Evolutionary conservation across 2,329 filamentous ascomycete species (phyloP).

Genomic region (Penicillium sp.): DNA sequence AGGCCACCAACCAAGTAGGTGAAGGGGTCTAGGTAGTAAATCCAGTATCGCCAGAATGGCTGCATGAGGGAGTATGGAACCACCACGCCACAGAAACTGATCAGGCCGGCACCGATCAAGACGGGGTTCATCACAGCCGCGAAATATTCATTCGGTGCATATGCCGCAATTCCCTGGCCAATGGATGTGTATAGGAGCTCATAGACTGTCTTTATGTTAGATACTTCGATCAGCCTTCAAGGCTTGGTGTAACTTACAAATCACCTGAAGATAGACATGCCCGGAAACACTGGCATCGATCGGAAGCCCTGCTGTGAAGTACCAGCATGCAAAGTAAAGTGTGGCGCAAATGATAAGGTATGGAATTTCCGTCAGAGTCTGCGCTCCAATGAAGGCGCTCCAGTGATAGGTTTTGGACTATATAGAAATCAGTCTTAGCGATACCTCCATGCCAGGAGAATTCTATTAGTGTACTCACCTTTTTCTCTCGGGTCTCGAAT

Average conservation of each 20-base stretch:
- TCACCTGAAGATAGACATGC: slow-evolving; percentile 42
- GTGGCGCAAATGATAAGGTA: slow-evolving; percentile 47
- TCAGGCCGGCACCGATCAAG: slow-evolving; percentile 47
- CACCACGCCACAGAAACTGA: slow-evolving; percentile 42
- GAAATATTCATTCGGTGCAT: slow-evolving; percentile 60
- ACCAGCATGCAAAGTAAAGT: slow-evolving; percentile 55
- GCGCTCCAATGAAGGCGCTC: slow-evolving; percentile 57
- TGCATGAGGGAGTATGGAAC: slow-evolving; percentile 39
- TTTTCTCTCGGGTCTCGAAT: slow-evolving; percentile 59
- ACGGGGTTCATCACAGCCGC: slow-evolving; percentile 59
- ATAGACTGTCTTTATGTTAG: slow-evolving; percentile 34
- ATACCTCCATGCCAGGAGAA: not conserved
- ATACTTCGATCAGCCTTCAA: no score
- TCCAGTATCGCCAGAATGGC: slow-evolving; percentile 45
- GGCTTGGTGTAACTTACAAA: slow-evolving; percentile 26
- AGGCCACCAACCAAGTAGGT: slow-evolving; percentile 44
- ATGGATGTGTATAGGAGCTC: slow-evolving; percentile 45
- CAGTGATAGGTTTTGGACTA: slow-evolving; percentile 59
- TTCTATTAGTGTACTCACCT: slow-evolving; percentile 27
- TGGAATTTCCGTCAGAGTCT: slow-evolving; percentile 50
- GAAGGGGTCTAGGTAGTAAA: slow-evolving; percentile 47
- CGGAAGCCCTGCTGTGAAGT: slow-evolving; percentile 55
- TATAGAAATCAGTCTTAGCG: not conserved
- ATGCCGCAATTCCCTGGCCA: slow-evolving; percentile 55
- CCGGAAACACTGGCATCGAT: slow-evolving; percentile 32